phyloP scores from a whole-genome alignment of 441 rosid species.

The Pelargonium australe region DNA sequence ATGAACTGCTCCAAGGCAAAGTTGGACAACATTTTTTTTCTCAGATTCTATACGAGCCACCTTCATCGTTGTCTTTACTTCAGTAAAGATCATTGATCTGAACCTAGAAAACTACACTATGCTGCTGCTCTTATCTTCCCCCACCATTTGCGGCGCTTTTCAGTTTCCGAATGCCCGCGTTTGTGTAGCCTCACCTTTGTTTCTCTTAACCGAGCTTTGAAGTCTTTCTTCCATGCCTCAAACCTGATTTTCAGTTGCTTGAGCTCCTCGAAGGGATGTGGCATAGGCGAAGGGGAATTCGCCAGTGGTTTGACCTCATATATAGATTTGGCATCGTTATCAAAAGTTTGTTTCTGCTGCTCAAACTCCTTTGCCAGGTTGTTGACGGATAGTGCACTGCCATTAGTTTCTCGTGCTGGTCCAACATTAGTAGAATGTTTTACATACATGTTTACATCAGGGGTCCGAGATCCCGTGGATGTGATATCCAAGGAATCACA shows the following conservation, averaged over 20 bases:
- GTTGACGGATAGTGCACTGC: neutral
- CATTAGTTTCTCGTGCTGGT: neutral
- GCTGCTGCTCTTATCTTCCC: neutral
- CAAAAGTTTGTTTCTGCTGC: constrained; percentile 1
- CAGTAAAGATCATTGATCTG: too few relatives aligned
- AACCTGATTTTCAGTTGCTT: constrained; percentile 5
- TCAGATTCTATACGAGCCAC: neutral
- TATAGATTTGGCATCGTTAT: neutral
- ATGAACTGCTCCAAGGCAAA: too few relatives aligned
- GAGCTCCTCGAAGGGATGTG: neutral
- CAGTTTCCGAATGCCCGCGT: neutral
- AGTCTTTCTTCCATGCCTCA: constrained; percentile 1
- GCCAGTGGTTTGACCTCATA: neutral
- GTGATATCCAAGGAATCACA: neutral
- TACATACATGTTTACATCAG: neutral
- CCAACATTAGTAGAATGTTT: neutral
- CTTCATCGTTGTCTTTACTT: too few relatives aligned
- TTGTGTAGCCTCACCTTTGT: neutral
- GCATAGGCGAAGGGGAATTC: neutral
- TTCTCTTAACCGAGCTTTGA: constrained; percentile 1
- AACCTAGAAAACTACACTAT: too few relatives aligned
- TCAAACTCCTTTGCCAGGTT: constrained; percentile 4
- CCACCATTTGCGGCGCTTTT: constrained; percentile 5
- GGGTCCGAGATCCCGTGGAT: neutral
- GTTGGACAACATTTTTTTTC: neutral